Base-by-base conservation (phyloP, 345 rosid genomes). In the Hirschfeldia incana region DNA sequence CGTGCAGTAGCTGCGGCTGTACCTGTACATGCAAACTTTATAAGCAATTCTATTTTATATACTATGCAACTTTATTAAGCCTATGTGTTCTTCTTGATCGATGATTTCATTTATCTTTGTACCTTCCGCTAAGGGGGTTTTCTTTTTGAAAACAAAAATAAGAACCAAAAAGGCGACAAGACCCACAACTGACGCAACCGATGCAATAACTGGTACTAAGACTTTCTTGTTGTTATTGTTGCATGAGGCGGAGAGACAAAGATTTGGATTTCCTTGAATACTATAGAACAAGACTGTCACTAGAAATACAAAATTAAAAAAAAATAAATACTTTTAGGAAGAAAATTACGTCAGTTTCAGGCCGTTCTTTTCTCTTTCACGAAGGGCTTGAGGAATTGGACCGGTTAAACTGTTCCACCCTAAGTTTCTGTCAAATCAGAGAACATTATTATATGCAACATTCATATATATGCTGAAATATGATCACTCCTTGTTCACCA, bases 321-420 rank as follows among this genome's bases (percentile, higher is more conserved):
- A 62, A 37, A 44, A 11, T 10, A 6, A 65, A 42, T 57, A 76
- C 0, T 2, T 11, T 11, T 76, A 59, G 1, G 26, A 3, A 68
- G 29, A 61, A 28, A 44, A 65, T 51, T 21, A 87, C 88, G 76
- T 78, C 37, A 85, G 44, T 28, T 74, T 53, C 8, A 85, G 51
- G 0, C 74, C 74, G 34, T 61, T 67, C 44, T 81, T 68, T 21
- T 60, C 51, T 69, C 62, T 68, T 30, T 76, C 8, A 7, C 39
- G 36, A 13, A 88, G 82, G 10, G 51, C 80, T 33, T 37, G 17
- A 7, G 88, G 88, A 53, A 86, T 34, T 13, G 83, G 15, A 75
- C 89, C 89, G 32, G 73, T 30, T 28, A 85, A 77, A 12, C 74
- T 71, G 39, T 88, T 86, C 71, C 83, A 71, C 1, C 75, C 28